Percentiles rank a stretch among this genome's conserved stretches.
These are phyloP conservation scores for Infundibulicybe gibba DNA, from an alignment of 768 basidiomycete species.

Conservation along the genomic window DNA sequence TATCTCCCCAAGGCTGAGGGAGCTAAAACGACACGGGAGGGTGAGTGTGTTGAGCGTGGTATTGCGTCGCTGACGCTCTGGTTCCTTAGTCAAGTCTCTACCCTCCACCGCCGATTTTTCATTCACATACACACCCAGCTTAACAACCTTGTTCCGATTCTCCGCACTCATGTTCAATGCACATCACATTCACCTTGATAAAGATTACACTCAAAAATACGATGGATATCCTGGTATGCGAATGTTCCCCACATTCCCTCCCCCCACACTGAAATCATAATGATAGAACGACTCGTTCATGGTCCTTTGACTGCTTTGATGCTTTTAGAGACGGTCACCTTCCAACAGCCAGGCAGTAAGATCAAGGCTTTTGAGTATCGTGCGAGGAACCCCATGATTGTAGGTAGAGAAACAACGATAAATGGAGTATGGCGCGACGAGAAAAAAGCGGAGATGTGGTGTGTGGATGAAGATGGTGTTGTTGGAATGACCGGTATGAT, in stretches of 20 bases:
- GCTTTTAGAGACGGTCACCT: constrained; percentile 10
- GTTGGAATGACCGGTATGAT: constrained; percentile 69
- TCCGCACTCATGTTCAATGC: constrained; percentile 86
- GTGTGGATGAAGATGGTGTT: constrained; percentile 49
- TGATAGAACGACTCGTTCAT: constrained; percentile 17
- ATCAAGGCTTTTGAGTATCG: constrained; percentile 63
- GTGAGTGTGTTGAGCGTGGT: constrained; percentile 23
- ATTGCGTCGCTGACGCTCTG: neutral
- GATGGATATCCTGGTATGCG: constrained; percentile 71
- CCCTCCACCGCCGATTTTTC: constrained; percentile 51
- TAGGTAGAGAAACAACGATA: constrained; percentile 45
- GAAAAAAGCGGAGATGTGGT: constrained; percentile 49
- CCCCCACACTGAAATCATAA: too few species aligned
- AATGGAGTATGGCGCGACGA: constrained; percentile 40
- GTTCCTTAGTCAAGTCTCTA: constrained; percentile 29
- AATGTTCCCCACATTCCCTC: too few species aligned
- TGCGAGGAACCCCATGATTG: constrained; percentile 62
- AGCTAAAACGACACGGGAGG: constrained; percentile 33
- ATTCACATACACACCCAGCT: constrained; percentile 58
- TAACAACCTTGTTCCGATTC: constrained; percentile 78
- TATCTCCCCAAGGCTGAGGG: constrained; percentile 38
- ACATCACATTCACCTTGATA: constrained; percentile 82
- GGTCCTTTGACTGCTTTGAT: constrained; percentile 48
- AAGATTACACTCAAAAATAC: constrained; percentile 43
- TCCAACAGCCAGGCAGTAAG: constrained; percentile 31